Conservation (phyloP, 192 early-diverging fungal genomes). For the Linnemannia exigua region DNA sequence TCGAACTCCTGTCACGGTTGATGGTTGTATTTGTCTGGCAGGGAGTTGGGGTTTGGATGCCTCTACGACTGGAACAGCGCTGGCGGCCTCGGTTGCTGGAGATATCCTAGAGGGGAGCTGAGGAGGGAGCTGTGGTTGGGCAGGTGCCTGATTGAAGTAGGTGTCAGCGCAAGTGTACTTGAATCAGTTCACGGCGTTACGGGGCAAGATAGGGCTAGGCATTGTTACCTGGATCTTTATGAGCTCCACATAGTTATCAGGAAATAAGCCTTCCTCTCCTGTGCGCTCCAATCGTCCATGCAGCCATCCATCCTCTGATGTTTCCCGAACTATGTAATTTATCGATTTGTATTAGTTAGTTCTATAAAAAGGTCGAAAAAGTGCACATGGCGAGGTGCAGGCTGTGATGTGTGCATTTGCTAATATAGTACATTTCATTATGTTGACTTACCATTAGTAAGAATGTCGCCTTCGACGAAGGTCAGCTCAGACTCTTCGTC, state of each 20-base stretch:
- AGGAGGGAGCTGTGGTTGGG: not conserved
- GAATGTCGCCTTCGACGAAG: conserved; percentile 65
- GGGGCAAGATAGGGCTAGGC: not conserved
- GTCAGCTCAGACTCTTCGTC: conserved; percentile 71
- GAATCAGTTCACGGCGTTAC: not conserved
- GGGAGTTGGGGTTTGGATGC: conserved; percentile 18
- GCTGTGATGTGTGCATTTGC: not conserved
- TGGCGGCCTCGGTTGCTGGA: not conserved
- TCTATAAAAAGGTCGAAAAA: not conserved
- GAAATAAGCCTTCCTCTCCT: conserved; percentile 66
- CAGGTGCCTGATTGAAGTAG: not conserved
- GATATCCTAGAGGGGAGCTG: not conserved
- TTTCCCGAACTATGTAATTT: conserved; percentile 47
- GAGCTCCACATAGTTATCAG: conserved; percentile 70
- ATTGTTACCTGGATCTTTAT: conserved; percentile 38
- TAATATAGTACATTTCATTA: not conserved
- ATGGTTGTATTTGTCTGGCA: conserved; percentile 14
- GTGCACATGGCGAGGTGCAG: not conserved
- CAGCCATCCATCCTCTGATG: conserved; percentile 71
- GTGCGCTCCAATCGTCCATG: conserved; percentile 64
- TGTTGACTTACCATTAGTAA: conserved; percentile 62
- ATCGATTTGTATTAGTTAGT: not conserved
- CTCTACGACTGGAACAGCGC: not conserved
- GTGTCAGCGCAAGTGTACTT: not conserved
- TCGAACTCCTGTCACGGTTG: conserved; percentile 8